phyloP scores from a whole-genome alignment of 2,329 filamentous ascomycete species.

The Penicillium olsonii region DNA sequence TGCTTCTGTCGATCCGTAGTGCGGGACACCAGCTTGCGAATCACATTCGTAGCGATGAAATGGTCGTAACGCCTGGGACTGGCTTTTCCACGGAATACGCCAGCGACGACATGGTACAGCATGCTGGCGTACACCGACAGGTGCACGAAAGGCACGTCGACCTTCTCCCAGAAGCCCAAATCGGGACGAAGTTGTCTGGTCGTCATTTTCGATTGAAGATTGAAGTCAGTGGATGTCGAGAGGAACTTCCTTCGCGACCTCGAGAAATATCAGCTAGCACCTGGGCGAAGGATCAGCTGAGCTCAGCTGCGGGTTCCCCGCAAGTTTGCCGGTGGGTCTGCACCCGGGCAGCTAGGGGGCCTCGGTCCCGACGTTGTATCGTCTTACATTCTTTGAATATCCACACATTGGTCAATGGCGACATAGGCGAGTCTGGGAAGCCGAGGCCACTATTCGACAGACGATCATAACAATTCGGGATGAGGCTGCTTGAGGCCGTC shows the following conservation, averaged over 20 bases:
- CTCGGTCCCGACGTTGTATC: too few species aligned
- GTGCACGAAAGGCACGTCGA: constrained; percentile 30
- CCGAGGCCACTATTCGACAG: too few species aligned
- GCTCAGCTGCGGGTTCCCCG: not conserved
- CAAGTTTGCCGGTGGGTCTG: too few species aligned
- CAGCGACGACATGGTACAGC: constrained; percentile 36
- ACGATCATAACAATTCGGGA: too few species aligned
- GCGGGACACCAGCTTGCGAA: constrained; percentile 31
- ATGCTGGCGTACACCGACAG: constrained; percentile 28
- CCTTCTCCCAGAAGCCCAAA: constrained; percentile 38
- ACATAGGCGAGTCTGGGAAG: too few species aligned
- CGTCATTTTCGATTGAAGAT: constrained; percentile 1
- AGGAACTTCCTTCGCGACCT: too few species aligned
- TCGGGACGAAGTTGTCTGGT: constrained; percentile 19
- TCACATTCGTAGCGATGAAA: constrained; percentile 35
- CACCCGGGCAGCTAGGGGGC: too few species aligned
- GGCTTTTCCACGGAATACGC: constrained; percentile 40
- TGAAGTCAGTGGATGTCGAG: too few species aligned
- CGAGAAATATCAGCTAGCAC: too few species aligned
- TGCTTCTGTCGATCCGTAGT: constrained; percentile 33
- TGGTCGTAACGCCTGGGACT: constrained; percentile 38
- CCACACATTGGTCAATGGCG: too few species aligned
- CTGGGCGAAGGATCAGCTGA: not conserved
- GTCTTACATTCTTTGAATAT: too few species aligned
- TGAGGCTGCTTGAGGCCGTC: too few species aligned